These are phyloP conservation scores for Monilinia fructicola DNA, from an alignment of 2,329 filamentous ascomycete genomes.

Conservation along the genomic window DNA sequence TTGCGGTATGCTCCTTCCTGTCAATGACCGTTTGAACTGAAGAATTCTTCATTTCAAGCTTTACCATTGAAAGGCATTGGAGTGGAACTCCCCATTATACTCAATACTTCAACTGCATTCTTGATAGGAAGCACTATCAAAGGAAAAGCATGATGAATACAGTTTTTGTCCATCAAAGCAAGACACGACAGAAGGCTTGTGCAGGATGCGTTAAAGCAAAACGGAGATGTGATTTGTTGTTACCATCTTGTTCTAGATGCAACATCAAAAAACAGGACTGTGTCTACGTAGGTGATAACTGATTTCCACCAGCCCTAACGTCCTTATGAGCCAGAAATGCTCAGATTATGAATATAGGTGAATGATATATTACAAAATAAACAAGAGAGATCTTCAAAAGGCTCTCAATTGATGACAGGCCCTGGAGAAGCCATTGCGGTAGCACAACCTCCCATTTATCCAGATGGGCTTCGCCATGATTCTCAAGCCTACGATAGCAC, in stretches of 20 bases:
- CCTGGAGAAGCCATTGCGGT: background rate
- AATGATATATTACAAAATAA: background rate
- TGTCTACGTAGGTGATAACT: constrained; percentile 29
- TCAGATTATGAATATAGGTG: constrained; percentile 3
- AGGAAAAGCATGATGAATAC: background rate
- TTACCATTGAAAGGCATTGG: background rate
- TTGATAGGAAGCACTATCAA: background rate
- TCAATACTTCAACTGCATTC: background rate
- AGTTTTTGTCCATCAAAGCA: constrained; percentile 17
- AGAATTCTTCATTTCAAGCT: background rate
- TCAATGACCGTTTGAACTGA: background rate
- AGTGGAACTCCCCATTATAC: background rate
- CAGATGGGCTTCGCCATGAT: background rate
- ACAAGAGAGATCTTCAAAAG: constrained; percentile 6
- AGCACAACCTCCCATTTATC: background rate
- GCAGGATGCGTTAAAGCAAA: constrained; percentile 32
- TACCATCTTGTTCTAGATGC: constrained; percentile 33
- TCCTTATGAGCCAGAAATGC: background rate
- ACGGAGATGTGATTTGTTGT: constrained; percentile 33
- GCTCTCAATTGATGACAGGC: background rate
- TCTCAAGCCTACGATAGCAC: too few relatives aligned
- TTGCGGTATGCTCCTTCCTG: background rate
- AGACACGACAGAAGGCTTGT: constrained; percentile 31
- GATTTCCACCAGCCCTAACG: background rate
- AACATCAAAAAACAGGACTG: constrained; percentile 26